Conservation (phyloP, 1,139 yeast genomes). For the Pichia sp. region DNA sequence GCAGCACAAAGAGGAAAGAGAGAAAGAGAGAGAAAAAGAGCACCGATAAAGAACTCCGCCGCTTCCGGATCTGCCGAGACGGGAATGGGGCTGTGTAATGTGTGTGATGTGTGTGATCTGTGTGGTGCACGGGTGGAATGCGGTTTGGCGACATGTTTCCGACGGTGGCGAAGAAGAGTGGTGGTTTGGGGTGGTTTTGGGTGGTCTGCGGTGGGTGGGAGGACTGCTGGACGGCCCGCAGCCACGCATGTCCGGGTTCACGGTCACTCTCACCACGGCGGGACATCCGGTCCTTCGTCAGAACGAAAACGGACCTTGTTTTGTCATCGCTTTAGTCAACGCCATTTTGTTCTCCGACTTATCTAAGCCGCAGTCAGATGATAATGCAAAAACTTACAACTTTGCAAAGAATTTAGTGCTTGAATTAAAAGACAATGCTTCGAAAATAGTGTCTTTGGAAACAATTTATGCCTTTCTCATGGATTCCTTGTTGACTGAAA, state of each 20-base stretch:
- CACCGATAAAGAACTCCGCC: background rate
- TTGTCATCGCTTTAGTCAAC: constrained; percentile 75
- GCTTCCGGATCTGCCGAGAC: background rate
- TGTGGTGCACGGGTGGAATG: background rate
- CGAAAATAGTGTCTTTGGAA: constrained; percentile 1
- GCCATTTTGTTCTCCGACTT: constrained; percentile 35
- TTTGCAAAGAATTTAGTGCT: background rate
- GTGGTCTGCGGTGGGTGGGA: background rate
- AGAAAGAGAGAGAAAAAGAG: background rate
- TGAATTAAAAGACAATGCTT: background rate
- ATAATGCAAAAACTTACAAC: background rate
- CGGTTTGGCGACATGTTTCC: background rate
- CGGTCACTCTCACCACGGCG: background rate
- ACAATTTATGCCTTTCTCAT: constrained; percentile 5
- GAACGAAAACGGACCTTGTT: constrained; percentile 84
- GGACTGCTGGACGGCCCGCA: background rate
- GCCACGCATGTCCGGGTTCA: background rate
- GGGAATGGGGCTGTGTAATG: too few relatives aligned
- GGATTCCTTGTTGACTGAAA: background rate
- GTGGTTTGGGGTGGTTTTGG: too few relatives aligned
- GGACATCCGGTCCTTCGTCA: constrained; percentile 52
- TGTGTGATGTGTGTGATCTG: too few relatives aligned
- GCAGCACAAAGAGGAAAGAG: background rate
- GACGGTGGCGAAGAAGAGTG: background rate
- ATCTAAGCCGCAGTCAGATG: background rate